Base-by-base conservation (phyloP, 1,284 basidiomycete genomes). In the Boletus smithii region DNA sequence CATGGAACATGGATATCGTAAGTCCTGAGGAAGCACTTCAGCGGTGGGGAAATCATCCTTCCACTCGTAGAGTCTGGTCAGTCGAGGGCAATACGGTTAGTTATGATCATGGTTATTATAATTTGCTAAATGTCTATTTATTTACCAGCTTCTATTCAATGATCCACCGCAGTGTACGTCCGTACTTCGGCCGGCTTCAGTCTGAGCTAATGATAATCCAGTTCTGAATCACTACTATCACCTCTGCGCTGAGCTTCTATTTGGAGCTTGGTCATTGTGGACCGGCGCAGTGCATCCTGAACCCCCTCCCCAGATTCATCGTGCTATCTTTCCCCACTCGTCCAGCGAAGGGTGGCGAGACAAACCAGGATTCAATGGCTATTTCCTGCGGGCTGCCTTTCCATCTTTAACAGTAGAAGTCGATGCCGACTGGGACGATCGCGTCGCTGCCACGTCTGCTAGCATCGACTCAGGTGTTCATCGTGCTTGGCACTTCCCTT, bases 171-270 rank as follows among this genome's bases (percentile, higher is more conserved):
- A 86, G 61, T 86, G 70, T 71, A 47, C 27, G 69, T 53, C 40
- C 27, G 11, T 17, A 32, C 10, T 20, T 18, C 0, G n/a, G 10
- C 8, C 26, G 3, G 14, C 13, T 37, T 48, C 22, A 16, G 7
- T 41, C 27, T 18, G 13, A 40, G 17, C 44, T 56, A 32, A 56
- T 38, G 9, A n/a, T 18, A 14, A 27, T 31, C 22, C 42, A 77
- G 75, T 91, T 71, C 75, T 91, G 24, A 72, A 76, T 46, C 88
- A 91, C 63, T 91, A 89, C 65, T 91, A 90, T 66, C 88, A 91
- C 67, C 83, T 89, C 53, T 85, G 84, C 29, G 88, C 83, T 0
- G 88, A 91, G 61, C 76, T 89, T 41, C 68, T 89, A 48, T 71
- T 91, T 38, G 87, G 87, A 33, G 69, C 77, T 2, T 87, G 86